A percentile compares a stretch with the other conserved stretches of the same genome.
Conservation (phyloP, 83 land plant species). For the Isoetes engelmannii region DNA sequence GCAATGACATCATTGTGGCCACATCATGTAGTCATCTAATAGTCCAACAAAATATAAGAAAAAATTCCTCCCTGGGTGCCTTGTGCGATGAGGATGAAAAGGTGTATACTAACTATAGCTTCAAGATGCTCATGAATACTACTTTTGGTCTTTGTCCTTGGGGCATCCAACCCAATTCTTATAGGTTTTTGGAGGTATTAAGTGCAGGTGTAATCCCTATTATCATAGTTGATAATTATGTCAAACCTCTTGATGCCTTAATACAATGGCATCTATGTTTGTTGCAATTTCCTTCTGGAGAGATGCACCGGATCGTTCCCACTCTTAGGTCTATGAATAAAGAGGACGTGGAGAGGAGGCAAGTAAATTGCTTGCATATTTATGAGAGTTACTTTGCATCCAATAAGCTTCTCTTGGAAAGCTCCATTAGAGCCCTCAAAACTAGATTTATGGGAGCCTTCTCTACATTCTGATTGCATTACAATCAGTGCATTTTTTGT, state of each 20-base stretch:
- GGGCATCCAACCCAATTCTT: not conserved
- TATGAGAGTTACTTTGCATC: slow-evolving; percentile 17
- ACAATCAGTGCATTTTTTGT: too few relatives aligned
- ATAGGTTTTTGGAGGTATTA: not conserved
- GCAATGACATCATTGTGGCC: not conserved
- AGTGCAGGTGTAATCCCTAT: not conserved
- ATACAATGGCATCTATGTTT: slow-evolving; percentile 27
- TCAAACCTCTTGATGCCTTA: slow-evolving; percentile 20
- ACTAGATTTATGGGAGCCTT: slow-evolving; percentile 25
- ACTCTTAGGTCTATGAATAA: slow-evolving; percentile 15
- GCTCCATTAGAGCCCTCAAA: slow-evolving; percentile 16
- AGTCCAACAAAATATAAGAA: not conserved
- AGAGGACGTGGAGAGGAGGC: slow-evolving; percentile 20
- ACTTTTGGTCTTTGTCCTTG: not conserved
- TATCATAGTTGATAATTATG: slow-evolving; percentile 5
- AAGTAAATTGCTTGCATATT: slow-evolving; percentile 18
- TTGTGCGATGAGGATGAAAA: not conserved
- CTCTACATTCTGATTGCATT: too few relatives aligned
- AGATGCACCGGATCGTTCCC: slow-evolving; percentile 25
- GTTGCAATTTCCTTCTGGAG: slow-evolving; percentile 21
- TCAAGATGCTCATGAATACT: not conserved
- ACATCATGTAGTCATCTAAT: not conserved
- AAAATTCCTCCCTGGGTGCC: not conserved
- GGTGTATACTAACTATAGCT: not conserved
- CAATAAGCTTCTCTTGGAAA: slow-evolving; percentile 13